A percentile compares a stretch with the other conserved stretches of the same genome.
phyloP scores from a whole-genome alignment of 2,329 filamentous ascomycete species.

The Verticillium longisporum region DNA sequence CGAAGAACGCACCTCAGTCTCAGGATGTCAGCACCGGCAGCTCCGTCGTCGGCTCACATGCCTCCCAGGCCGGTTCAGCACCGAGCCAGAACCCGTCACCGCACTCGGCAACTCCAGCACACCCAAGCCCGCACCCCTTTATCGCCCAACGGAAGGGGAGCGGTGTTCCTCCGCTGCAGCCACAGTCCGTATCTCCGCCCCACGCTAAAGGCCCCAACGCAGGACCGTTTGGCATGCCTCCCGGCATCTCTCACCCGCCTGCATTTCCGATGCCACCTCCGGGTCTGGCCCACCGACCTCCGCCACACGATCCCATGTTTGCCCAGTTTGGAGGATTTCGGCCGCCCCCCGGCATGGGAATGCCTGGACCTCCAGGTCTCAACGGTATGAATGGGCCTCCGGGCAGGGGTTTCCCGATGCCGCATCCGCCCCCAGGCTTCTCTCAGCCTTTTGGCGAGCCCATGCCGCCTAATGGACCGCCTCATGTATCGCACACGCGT shows the following conservation, averaged over 20 bases:
- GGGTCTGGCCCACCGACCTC: conserved; percentile 33
- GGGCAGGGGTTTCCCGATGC: conserved; percentile 30
- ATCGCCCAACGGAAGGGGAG: conserved; percentile 59
- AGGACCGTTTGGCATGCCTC: conserved; percentile 47
- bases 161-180: conserved; percentile 25
- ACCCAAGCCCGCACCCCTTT: conserved; percentile 58
- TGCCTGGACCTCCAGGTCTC: conserved; percentile 46
- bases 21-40: conserved; percentile 46
- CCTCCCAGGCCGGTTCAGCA: conserved; percentile 53
- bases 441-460: conserved; percentile 33
- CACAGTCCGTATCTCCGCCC: conserved; percentile 58
- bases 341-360: conserved; percentile 32
- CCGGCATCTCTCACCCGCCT: conserved; percentile 51
- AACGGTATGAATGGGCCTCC: conserved; percentile 17
- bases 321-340: conserved; percentile 35
- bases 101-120: conserved; percentile 55
- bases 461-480: conserved; percentile 30
- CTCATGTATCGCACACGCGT: conserved; percentile 58
- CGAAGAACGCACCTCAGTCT: conserved; percentile 58
- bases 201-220: conserved; percentile 35
- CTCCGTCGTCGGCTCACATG: conserved; percentile 67
- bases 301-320: conserved; percentile 46
- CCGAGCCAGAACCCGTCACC: conserved; percentile 53
- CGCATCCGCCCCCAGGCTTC: conserved; percentile 49
- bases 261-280: conserved; percentile 30